A percentile compares a stretch with the other conserved stretches of the same genome.
Conservation (phyloP, 345 rosid genomes). For the Hibiscus trionum region DNA sequence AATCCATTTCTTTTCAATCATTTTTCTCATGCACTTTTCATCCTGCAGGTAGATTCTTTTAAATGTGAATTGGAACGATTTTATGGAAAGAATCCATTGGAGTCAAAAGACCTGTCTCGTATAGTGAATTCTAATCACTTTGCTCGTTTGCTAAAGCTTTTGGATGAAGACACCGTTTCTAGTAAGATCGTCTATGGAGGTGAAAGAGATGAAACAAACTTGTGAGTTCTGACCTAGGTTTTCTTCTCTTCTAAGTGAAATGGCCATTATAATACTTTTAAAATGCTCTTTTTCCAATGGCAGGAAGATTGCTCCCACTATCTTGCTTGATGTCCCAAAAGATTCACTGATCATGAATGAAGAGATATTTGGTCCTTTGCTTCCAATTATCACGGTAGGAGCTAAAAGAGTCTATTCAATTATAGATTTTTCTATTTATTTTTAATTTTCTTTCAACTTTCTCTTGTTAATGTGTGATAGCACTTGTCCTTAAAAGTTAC, state of each 20-base stretch:
- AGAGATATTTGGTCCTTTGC: slow-evolving; percentile 96
- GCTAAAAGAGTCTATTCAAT: background rate
- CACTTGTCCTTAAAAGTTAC: background rate
- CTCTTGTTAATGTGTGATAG: background rate
- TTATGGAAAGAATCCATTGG: slow-evolving; percentile 72
- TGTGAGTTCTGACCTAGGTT: slow-evolving; percentile 46
- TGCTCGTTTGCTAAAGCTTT: slow-evolving; percentile 55
- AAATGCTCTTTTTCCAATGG: slow-evolving; percentile 10
- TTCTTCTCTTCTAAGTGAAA: background rate
- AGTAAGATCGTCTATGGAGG: slow-evolving; percentile 79
- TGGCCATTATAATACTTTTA: background rate
- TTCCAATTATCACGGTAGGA: slow-evolving; percentile 70
- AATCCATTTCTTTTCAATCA: slow-evolving; percentile 7
- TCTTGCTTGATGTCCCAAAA: slow-evolving; percentile 72
- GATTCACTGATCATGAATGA: slow-evolving; percentile 80
- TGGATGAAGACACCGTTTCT: slow-evolving; percentile 84
- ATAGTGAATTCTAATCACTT: slow-evolving; percentile 82
- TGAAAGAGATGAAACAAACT: slow-evolving; percentile 52
- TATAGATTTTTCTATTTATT: too few relatives aligned
- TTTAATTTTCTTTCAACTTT: too few relatives aligned
- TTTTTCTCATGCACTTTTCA: slow-evolving; percentile 6
- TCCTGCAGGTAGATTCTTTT: slow-evolving; percentile 50
- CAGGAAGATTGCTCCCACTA: slow-evolving; percentile 82
- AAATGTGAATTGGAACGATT: slow-evolving; percentile 56
- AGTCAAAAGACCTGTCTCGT: slow-evolving; percentile 77